Percentiles rank a stretch among this genome's conserved stretches.
These are phyloP conservation scores for Agaricus subrufescens DNA, from an alignment of 768 basidiomycete genomes.

Conservation along the genomic window DNA sequence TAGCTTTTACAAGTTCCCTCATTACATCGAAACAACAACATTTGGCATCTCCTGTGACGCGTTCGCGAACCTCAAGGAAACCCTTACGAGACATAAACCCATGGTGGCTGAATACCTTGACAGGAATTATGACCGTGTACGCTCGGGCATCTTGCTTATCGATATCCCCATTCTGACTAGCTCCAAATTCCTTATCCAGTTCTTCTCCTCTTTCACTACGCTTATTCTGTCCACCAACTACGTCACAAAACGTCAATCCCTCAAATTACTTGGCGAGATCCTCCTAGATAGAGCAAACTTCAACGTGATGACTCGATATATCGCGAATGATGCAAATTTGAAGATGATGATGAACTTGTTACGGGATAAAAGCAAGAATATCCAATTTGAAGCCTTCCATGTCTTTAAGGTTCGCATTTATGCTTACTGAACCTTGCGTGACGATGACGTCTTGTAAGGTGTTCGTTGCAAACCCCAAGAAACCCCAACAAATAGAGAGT, in stretches of 20 bases:
- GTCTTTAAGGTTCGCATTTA: conserved; percentile 87
- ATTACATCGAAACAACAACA: conserved; percentile 95
- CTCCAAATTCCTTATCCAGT: conserved; percentile 41
- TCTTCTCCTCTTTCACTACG: conserved; percentile 92
- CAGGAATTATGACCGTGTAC: conserved; percentile 91
- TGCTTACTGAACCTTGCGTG: not conserved
- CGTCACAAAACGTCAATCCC: conserved; percentile 98
- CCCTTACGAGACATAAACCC: conserved; percentile 91
- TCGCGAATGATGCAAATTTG: conserved; percentile 89
- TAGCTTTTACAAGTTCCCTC: conserved; percentile 95
- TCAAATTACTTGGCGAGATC: conserved; percentile 97
- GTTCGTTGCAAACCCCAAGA: conserved; percentile 99
- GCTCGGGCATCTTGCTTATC: conserved; percentile 18
- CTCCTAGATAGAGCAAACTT: conserved; percentile 97
- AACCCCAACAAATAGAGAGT: conserved; percentile 88
- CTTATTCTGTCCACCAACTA: conserved; percentile 94
- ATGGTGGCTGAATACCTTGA: conserved; percentile 98
- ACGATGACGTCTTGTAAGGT: conserved; percentile 41
- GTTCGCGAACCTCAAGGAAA: conserved; percentile 96
- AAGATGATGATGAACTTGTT: conserved; percentile 99
- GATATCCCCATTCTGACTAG: conserved; percentile 10
- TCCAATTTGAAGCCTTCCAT: conserved; percentile 99
- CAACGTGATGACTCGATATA: conserved; percentile 97
- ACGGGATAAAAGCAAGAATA: conserved; percentile 98
- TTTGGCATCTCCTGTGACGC: conserved; percentile 99